Conservation (phyloP, 768 basidiomycete species). For the Kwoniella heveanensis region DNA sequence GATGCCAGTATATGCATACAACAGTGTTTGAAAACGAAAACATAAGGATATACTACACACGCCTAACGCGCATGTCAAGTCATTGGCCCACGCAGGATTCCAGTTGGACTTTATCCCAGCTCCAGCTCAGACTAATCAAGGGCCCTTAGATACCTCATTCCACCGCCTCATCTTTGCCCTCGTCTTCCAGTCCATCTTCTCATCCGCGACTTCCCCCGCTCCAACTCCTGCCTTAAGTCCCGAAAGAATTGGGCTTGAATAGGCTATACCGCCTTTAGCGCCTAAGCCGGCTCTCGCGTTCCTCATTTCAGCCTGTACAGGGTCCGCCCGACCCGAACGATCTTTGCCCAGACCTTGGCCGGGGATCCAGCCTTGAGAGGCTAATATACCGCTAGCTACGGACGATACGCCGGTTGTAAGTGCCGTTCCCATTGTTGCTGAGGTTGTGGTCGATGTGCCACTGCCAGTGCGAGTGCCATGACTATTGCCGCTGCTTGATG, state of each 20-base stretch:
- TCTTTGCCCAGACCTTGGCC: constrained; percentile 42
- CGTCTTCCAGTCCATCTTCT: constrained; percentile 33
- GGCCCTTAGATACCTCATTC: constrained; percentile 20
- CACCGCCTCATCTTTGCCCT: constrained; percentile 38
- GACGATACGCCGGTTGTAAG: constrained; percentile 15
- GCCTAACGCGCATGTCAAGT: no score
- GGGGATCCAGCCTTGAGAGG: constrained; percentile 43
- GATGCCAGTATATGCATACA: no score
- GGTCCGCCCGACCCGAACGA: constrained; percentile 31
- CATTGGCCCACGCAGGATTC: no score
- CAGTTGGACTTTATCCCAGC: no score
- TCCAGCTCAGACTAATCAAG: not conserved
- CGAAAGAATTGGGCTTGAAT: constrained; percentile 2
- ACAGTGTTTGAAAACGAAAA: no score
- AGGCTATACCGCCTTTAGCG: constrained; percentile 27
- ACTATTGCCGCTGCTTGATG: no score
- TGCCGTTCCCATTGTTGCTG: not conserved
- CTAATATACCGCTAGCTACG: constrained; percentile 28
- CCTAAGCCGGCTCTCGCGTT: constrained; percentile 40
- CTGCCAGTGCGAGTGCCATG: no score
- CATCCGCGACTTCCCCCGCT: constrained; percentile 16
- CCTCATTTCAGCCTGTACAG: constrained; percentile 34
- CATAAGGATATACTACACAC: no score
- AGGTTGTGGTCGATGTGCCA: no score
- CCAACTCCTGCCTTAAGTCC: not conserved